Base-by-base conservation (phyloP, 2,329 filamentous ascomycete species). In the Penicillium glabrum region DNA sequence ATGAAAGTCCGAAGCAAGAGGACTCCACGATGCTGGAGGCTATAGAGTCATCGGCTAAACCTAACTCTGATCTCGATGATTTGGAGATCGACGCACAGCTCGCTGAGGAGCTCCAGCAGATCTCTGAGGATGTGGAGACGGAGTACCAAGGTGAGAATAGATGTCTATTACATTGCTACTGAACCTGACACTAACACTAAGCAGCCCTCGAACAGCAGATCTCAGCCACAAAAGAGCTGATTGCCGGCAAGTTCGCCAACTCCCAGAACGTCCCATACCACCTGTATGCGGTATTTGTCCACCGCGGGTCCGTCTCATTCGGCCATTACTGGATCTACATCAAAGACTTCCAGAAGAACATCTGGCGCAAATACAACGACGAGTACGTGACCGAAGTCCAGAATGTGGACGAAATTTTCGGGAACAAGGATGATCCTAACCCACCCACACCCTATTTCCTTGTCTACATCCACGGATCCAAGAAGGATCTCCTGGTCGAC, bases 301-400 rank as follows among this genome's bases (percentile, higher is more conserved):
- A 99, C 72, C 87, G 89, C 21, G 82, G 83, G 29, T 77, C 75
- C 27, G 82, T 88, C 41, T 83, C 81, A 45, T 88, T 88, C 46
- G 95, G 95, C 0, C 95, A 99, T 74, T 99, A 98, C 77, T 97
- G 91, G 88, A 91, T 97, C 45, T 97, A 93, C 83, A 96, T 99
- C 61, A 90, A 87, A 69, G 95, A 98, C 76, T 96, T 96, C 72
- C 84, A 88, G 62, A 84, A 86, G 46, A 78, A 86, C 35, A 80
- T 93, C 21, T 99, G 95, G 93, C 88, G 92, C 56, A 91, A 90
- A 69, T 99, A 97, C 80, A 99, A 99, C 71, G 95, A 99, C 68
- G 88, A 89, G 53, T 83, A 82, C 16, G 92, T 99, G 24, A 87
- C 85, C 3, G 86, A 90, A 61, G 83, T 86, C 26, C 78, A 80